Base-by-base conservation (phyloP, 495 filamentous ascomycete genomes). In the Aspergillus avenaceus region DNA sequence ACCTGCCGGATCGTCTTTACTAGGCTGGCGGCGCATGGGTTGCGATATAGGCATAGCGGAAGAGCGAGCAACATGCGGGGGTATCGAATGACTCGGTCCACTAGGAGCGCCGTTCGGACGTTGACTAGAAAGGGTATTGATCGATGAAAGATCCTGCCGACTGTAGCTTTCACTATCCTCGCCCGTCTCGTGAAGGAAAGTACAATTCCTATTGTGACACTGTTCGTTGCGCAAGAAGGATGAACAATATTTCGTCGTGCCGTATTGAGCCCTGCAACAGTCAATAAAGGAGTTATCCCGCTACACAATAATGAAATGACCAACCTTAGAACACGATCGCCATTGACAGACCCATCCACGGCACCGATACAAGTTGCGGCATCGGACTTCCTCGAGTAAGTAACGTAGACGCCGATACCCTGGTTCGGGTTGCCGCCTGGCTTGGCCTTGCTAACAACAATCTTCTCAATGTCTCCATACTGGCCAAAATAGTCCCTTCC, bases 211-310 rank as follows among this genome's bases (percentile, higher is more conserved):
- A 58, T 99, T 99, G 27, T 84, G 87, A 69, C 93, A 99, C 49
- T 82, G 83, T 63, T 99, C 93, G 46, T 90, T 87, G 18, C 95
- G 84, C 21, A 99, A 78, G 75, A 92, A 99, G 8, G 93, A 93
- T 1, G 93, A 97, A 69, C 93, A 99, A 64, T 99, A 99, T 66
- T 99, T 99, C 2, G 95, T 99, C 7, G 95, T 99, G 18, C 95
- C 95, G 46, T 95, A 88, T 66, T 97, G 95, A 5, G 95, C 95
- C 61, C 92, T 85, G 44, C 21, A 44, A 5, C 11, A 25, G 53
- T 76, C 50, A 77, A 60, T 25, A 32, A 54, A 14, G 14, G 9
- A 19, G 25, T 22, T 19, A 14, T 14, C 3, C 8, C 23, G n/a
- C 14, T 13, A 16, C 16, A 1, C 14, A 4, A 56, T 45, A 24